Percentiles rank a stretch among this genome's conserved stretches.
Evolutionary conservation across 73 alveolate species (phyloP).

Genomic region (Paramecium caudatum): DNA sequence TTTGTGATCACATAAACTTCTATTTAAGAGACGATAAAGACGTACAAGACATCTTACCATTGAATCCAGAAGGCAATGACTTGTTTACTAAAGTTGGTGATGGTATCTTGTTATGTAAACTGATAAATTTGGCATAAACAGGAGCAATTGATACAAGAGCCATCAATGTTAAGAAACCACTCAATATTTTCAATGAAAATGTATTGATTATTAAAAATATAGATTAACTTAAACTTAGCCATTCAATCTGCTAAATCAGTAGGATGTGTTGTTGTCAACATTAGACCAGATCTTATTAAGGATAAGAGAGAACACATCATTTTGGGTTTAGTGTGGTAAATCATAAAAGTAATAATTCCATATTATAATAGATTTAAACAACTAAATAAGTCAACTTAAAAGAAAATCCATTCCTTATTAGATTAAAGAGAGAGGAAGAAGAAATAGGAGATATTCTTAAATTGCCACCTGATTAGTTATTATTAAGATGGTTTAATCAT

Average conservation of each 20-base stretch:
- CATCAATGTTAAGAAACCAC: conserved; percentile 84
- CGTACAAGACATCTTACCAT: conserved; percentile 88
- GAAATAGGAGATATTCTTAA: conserved; percentile 91
- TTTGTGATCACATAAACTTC: conserved; percentile 73
- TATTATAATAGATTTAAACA: conserved; percentile 58
- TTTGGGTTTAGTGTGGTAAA: conserved; percentile 95
- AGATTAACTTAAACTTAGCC: conserved; percentile 92
- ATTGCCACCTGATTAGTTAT: conserved; percentile 91
- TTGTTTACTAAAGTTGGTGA: conserved; percentile 88
- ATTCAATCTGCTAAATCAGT: conserved; percentile 93
- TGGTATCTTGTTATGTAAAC: conserved; percentile 92
- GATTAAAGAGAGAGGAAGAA: conserved; percentile 93
- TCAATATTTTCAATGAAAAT: conserved; percentile 87
- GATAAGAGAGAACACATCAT: conserved; percentile 88
- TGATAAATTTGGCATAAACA: conserved; percentile 89
- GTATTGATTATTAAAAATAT: conserved; percentile 69
- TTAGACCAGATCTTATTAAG: conserved; percentile 87
- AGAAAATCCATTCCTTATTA: conserved; percentile 92
- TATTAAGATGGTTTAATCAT: conserved; percentile 96
- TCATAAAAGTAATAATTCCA: conserved; percentile 80
- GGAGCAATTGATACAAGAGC: conserved; percentile 95
- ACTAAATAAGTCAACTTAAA: conserved; percentile 81
- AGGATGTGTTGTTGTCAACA: conserved; percentile 90
- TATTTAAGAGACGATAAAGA: conserved; percentile 87
- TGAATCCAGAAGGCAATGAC: conserved; percentile 93